These are phyloP conservation scores for Colletotrichum liriopes DNA, from an alignment of 2,329 filamentous ascomycete genomes.

Conservation along the genomic window DNA sequence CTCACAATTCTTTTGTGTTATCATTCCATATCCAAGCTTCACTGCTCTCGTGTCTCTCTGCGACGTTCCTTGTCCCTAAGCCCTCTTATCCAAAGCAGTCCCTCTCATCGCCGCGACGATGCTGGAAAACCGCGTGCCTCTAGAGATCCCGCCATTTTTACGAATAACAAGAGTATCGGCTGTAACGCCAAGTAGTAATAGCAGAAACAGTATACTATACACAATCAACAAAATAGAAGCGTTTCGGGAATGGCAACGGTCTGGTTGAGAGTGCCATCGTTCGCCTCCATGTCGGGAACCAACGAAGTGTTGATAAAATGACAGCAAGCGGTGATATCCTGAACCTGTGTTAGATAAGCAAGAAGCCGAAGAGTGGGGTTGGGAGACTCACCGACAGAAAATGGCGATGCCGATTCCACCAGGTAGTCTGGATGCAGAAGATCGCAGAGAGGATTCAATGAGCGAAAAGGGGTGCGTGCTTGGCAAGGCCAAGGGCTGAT, in stretches of 20 bases:
- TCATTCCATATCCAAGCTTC: not conserved
- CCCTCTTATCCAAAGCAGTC: constrained; percentile 51
- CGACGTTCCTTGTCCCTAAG: constrained; percentile 31
- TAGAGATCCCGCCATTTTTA: constrained; percentile 49
- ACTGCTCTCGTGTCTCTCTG: not conserved
- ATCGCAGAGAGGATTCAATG: no score
- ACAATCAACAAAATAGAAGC: constrained; percentile 51
- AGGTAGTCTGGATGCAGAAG: no score
- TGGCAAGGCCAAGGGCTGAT: no score
- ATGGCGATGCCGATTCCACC: constrained; percentile 41
- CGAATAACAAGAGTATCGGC: constrained; percentile 50
- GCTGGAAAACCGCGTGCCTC: constrained; percentile 54
- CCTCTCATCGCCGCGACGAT: constrained; percentile 56
- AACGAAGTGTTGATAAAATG: constrained; percentile 55
- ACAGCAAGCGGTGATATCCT: constrained; percentile 52
- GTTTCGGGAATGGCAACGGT: constrained; percentile 47
- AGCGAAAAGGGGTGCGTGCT: no score
- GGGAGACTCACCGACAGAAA: constrained; percentile 49
- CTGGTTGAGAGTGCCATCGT: constrained; percentile 53
- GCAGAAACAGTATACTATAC: constrained; percentile 49
- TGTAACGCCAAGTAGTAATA: constrained; percentile 47
- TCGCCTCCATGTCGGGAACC: constrained; percentile 43
- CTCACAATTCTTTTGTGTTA: not conserved
- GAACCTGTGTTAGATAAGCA: not conserved
- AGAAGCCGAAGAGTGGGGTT: accelerated